Evolutionary conservation across 495 filamentous ascomycete genomes (phyloP).

Genomic region (Bacidia rubella): DNA sequence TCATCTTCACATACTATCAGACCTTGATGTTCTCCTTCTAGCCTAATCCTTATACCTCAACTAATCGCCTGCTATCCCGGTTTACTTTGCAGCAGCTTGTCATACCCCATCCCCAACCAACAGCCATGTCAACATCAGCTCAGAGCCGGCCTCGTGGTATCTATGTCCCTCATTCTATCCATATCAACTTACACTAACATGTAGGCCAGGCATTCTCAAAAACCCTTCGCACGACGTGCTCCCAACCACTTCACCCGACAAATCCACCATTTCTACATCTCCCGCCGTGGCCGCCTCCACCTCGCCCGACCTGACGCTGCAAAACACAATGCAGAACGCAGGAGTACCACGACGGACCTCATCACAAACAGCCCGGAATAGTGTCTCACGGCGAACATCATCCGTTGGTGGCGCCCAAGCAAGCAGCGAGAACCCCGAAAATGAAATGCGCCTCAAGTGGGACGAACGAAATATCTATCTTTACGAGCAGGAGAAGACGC

Average conservation of each 20-base stretch:
- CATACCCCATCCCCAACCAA: neutral
- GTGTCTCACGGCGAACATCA: constrained; percentile 57
- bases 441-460: constrained; percentile 72
- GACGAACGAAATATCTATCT: constrained; percentile 95
- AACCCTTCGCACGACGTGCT: constrained; percentile 56
- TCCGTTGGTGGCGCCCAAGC: constrained; percentile 24
- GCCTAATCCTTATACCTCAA: constrained; percentile 3
- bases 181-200: neutral
- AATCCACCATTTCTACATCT: constrained; percentile 18
- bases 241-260: constrained; percentile 33
- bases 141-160: neutral
- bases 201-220: constrained; percentile 79
- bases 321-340: constrained; percentile 90
- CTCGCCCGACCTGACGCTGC: constrained; percentile 76
- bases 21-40: neutral
- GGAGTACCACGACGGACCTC: constrained; percentile 62
- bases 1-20: neutral
- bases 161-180: neutral
- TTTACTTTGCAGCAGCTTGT: neutral
- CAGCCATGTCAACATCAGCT: neutral
- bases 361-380: constrained; percentile 45
- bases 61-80: neutral
- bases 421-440: constrained; percentile 14
- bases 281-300: constrained; percentile 24
- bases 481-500: constrained; percentile 83